Percentiles rank a stretch among this genome's conserved stretches.
Evolutionary conservation across 1,284 basidiomycete species (phyloP).

Genomic region (Apiotrichum domesticum): DNA sequence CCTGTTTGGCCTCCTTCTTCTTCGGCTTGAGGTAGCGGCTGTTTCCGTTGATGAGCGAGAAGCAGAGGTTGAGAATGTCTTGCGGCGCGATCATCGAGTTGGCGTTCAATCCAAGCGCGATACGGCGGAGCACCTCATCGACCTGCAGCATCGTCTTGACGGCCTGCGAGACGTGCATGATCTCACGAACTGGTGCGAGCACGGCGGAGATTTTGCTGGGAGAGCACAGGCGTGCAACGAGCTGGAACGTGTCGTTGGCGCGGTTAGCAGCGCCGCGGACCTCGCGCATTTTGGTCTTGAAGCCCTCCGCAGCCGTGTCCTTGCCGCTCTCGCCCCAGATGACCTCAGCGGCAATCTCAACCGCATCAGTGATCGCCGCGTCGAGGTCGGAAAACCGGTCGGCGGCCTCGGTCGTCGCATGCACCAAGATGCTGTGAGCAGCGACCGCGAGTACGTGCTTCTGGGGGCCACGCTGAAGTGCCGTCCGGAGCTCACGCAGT

Average conservation of each 20-base stretch:
- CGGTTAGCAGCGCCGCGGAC: constrained; percentile 71
- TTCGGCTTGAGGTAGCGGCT: constrained; percentile 59
- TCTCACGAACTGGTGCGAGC: constrained; percentile 71
- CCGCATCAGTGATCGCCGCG: constrained; percentile 67
- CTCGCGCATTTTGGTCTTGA: constrained; percentile 91
- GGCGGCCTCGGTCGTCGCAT: constrained; percentile 58
- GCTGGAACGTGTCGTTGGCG: constrained; percentile 75
- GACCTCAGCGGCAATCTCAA: constrained; percentile 81
- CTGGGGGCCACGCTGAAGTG: constrained; percentile 85
- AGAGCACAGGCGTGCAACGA: constrained; percentile 69
- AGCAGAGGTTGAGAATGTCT: constrained; percentile 75
- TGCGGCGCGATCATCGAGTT: constrained; percentile 67
- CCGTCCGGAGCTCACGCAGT: constrained; percentile 72
- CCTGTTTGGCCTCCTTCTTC: constrained; percentile 34
- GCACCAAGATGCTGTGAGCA: constrained; percentile 72
- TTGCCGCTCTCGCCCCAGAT: constrained; percentile 91
- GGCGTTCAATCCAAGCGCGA: constrained; percentile 76
- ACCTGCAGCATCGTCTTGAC: constrained; percentile 75
- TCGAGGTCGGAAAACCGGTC: constrained; percentile 65
- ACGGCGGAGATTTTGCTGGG: constrained; percentile 69
- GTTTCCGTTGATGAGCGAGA: constrained; percentile 86
- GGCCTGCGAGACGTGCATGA: constrained; percentile 81
- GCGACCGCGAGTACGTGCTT: constrained; percentile 86
- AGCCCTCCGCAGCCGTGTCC: constrained; percentile 81
- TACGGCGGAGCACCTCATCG: constrained; percentile 79